Percentiles rank a stretch among this genome's conserved stretches.
Evolutionary conservation across 2,329 filamentous ascomycete genomes (phyloP).

Genomic region (Alternaria angustiovoidea): DNA sequence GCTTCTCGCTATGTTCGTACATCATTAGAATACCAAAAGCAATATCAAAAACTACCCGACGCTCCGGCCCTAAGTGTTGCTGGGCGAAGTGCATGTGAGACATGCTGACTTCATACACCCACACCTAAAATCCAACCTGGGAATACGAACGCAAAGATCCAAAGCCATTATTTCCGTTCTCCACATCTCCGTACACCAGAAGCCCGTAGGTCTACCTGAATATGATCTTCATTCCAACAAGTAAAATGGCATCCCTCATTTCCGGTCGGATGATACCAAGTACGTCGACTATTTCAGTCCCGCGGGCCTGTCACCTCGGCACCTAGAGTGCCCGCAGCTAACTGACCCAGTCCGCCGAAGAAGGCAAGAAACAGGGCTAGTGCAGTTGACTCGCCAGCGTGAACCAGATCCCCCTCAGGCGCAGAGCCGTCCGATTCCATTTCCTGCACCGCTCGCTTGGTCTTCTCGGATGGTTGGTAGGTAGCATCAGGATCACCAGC

Average conservation of each 20-base stretch:
- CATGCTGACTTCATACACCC: background rate
- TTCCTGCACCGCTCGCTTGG: slow-evolving; percentile 32
- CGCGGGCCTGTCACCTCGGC: slow-evolving; percentile 43
- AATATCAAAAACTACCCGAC: slow-evolving; percentile 9
- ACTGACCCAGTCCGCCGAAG: slow-evolving; percentile 45
- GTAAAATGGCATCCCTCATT: background rate
- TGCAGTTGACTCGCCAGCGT: slow-evolving; percentile 47
- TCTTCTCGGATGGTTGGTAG: slow-evolving; percentile 36
- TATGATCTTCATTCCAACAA: background rate
- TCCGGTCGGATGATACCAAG: background rate
- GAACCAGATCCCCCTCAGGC: slow-evolving; percentile 35
- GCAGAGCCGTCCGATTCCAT: slow-evolving; percentile 43
- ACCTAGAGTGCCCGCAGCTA: slow-evolving; percentile 45
- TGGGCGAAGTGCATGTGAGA: background rate
- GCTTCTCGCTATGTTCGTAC: background rate
- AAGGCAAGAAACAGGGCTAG: slow-evolving; percentile 46
- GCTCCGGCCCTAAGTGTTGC: background rate
- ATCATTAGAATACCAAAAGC: slow-evolving; percentile 2
- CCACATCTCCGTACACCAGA: slow-evolving; percentile 1
- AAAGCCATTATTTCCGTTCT: background rate
- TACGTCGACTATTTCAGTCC: slow-evolving; percentile 18
- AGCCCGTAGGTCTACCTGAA: slow-evolving; percentile 1
- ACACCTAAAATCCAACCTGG: background rate
- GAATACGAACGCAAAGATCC: slow-evolving; percentile 1
- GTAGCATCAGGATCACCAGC: slow-evolving; percentile 32